Evolutionary conservation across 352 stramenopile species (phyloP).

Genomic region (Phytophthora crassamura): DNA sequence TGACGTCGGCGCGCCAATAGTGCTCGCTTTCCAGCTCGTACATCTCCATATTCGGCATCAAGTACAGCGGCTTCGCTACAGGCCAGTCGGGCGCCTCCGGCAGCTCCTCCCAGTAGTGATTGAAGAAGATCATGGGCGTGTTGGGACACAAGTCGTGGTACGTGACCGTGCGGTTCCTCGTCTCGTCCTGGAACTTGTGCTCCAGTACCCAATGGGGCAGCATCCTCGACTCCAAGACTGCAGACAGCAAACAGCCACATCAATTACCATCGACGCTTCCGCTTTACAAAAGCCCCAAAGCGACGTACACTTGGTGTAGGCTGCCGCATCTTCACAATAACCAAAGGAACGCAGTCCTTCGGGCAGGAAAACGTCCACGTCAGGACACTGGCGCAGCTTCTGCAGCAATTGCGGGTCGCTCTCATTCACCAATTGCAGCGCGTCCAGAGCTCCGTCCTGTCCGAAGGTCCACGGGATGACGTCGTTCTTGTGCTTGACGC

Average conservation of each 20-base stretch:
- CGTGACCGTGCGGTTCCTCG: conserved; percentile 31
- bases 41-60: conserved; percentile 74
- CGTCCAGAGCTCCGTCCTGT: conserved; percentile 14
- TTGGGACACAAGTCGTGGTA: conserved; percentile 63
- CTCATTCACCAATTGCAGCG: conserved; percentile 38
- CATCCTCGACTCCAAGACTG: conserved; percentile 54
- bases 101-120: conserved; percentile 62
- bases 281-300: no score
- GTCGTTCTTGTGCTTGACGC: conserved; percentile 42
- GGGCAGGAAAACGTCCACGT: conserved; percentile 75
- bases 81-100: conserved; percentile 39
- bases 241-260: background rate
- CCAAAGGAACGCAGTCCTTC: conserved; percentile 51
- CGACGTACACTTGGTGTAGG: conserved; percentile 71
- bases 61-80: conserved; percentile 48
- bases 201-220: conserved; percentile 51
- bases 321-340: conserved; percentile 77
- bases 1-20: conserved; percentile 51
- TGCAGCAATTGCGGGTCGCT: conserved; percentile 50
- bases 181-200: conserved; percentile 33
- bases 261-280: background rate
- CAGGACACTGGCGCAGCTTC: conserved; percentile 53
- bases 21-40: conserved; percentile 56
- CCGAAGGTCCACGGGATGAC: conserved; percentile 46
- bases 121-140: conserved; percentile 63